These are phyloP conservation scores for Ophiostoma perfectum DNA, from an alignment of 2,329 filamentous ascomycete genomes.

Conservation along the genomic window DNA sequence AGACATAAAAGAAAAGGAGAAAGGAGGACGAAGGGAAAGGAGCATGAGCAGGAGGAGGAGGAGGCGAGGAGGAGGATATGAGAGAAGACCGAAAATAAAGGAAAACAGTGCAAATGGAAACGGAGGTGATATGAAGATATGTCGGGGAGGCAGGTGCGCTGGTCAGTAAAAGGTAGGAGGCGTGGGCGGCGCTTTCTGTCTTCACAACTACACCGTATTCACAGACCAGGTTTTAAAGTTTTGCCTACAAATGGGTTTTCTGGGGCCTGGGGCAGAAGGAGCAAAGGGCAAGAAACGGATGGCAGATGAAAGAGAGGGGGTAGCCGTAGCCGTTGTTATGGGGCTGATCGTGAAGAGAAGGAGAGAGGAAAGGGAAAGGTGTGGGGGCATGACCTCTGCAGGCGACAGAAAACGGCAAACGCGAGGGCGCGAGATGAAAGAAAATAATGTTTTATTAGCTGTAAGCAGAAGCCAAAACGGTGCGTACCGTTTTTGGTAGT, in stretches of 20 bases:
- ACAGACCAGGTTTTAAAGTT: conserved; percentile 21
- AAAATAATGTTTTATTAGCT: not conserved
- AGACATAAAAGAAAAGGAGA: not conserved
- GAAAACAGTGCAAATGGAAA: conserved; percentile 16
- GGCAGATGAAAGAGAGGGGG: not conserved
- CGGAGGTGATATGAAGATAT: conserved; percentile 22
- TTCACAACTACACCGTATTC: not conserved
- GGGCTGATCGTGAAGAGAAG: not conserved
- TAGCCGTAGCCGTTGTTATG: not conserved
- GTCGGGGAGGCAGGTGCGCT: conserved; percentile 13
- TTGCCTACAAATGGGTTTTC: conserved; percentile 17
- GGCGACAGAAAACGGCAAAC: not conserved
- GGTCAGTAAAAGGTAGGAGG: not conserved
- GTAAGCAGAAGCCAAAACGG: not conserved
- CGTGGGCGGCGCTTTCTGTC: conserved; percentile 13
- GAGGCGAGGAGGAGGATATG: not conserved
- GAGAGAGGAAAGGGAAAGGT: not conserved
- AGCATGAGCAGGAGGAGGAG: not conserved
- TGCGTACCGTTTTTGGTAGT: not conserved
- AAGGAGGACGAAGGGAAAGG: not conserved
- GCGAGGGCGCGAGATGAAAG: not conserved
- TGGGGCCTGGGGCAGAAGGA: conserved; percentile 8
- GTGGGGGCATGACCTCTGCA: conserved; percentile 8
- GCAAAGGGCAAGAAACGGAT: conserved; percentile 7
- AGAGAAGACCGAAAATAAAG: conserved; percentile 11